Evolutionary conservation across 2,329 filamentous ascomycete genomes (phyloP), one percentile per base, ranked within the genome.

Genomic region (Thelonectria blattea): DNA sequence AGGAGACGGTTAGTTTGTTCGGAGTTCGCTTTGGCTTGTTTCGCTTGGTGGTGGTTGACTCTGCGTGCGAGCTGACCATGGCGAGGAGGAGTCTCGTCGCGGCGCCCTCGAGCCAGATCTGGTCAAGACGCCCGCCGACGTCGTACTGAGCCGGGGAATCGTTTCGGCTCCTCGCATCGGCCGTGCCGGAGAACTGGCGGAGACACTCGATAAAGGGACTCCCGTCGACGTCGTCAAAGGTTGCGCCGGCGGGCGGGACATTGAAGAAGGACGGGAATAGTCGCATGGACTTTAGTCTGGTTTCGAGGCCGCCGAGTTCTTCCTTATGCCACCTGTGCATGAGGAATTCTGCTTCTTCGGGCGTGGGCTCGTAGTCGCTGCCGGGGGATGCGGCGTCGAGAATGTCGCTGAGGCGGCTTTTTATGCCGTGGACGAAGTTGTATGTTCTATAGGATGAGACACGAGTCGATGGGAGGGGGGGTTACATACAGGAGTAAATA

Each of bases 341-440:
- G 6, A 65, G 46, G 0, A 30, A 34, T 18, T 61, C 58, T 1
- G 63, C 57, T 1, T 56, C n/a, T 5, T n/a, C 10, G 1, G 59
- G 55, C 2, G 43, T 30, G 3, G 57, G 57, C 5, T 42, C 22
- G 1, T 45, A 37, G 2, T 32, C 43, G 4, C 52, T 30, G 4
- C 39, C 32, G 0, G 39, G 12, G 4, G 32, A 8, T 7, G 49
- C n/a, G 22, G 46, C 42, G 9, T 45, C 45, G 3, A 62, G 20
- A n/a, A 61, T 66, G 4, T 65, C 66, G 14, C 60, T 37, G 1
- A 69, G 41, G 7, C 67, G 58, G 30, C 66, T 66, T 24, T 67
- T 69, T 18, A 69, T 45, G 17, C 65, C 66, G n/a, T 69, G 61
- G 3, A 67, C 61, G 18, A 69, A 68, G 32, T 60, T 68, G 45